Percentiles rank a stretch among this genome's conserved stretches.
Evolutionary conservation across 2,329 filamentous ascomycete species (phyloP).

Genomic region (Aspergillus viridinutans): DNA sequence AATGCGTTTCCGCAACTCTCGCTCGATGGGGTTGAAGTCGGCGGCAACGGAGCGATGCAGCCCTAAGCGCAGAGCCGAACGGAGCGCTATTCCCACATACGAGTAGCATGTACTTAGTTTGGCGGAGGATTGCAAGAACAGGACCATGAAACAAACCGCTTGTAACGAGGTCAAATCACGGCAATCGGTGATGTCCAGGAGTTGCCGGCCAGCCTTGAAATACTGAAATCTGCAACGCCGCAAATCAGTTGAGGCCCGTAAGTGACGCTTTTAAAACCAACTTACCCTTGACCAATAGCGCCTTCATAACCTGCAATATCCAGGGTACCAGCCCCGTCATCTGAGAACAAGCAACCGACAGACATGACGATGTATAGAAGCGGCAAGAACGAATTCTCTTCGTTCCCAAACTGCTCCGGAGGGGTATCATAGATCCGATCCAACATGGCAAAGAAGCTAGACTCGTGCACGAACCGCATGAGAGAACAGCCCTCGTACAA

Average conservation of each 20-base stretch:
- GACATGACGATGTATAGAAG: conserved; percentile 67
- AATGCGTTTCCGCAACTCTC: conserved; percentile 67
- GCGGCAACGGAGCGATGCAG: conserved; percentile 69
- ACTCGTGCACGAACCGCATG: conserved; percentile 72
- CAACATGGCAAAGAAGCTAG: conserved; percentile 72
- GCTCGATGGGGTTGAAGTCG: conserved; percentile 65
- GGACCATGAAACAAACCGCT: conserved; percentile 71
- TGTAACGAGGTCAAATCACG: conserved; percentile 71
- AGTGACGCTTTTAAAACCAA: background rate
- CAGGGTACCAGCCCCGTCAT: conserved; percentile 49
- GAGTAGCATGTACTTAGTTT: conserved; percentile 76
- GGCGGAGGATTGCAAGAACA: conserved; percentile 75
- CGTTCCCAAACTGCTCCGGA: conserved; percentile 57
- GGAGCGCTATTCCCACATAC: conserved; percentile 72
- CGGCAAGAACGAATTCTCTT: conserved; percentile 66
- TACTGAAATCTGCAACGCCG: conserved; percentile 61
- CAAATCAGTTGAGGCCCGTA: conserved; percentile 4
- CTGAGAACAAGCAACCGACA: conserved; percentile 68
- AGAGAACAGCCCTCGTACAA: conserved; percentile 60
- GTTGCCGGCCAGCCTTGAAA: conserved; percentile 62
- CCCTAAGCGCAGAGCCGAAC: conserved; percentile 71
- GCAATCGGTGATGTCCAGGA: conserved; percentile 61
- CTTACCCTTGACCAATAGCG: conserved; percentile 55
- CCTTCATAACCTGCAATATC: conserved; percentile 46
- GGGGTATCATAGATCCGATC: conserved; percentile 72